Conservation (phyloP, 495 filamentous ascomycete species). For the Lineolata rhizophorae region DNA sequence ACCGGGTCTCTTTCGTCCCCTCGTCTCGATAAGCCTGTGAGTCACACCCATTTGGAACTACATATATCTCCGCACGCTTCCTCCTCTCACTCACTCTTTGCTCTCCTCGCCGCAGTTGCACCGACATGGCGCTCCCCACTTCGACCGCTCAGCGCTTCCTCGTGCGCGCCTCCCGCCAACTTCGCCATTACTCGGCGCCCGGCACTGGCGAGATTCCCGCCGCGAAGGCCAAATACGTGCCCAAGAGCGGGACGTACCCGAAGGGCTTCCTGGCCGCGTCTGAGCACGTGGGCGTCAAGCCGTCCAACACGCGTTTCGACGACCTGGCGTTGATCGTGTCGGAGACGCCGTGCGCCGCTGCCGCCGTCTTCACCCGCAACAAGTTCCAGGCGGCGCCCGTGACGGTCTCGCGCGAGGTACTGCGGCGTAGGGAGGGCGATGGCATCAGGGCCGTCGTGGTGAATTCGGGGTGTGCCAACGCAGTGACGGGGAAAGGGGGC, state of each 20-base stretch:
- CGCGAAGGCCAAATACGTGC: slow-evolving; percentile 59
- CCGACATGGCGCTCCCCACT: too few species aligned
- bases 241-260: slow-evolving; percentile 65
- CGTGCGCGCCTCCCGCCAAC: too few species aligned
- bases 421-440: slow-evolving; percentile 39
- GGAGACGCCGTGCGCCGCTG: slow-evolving; percentile 70
- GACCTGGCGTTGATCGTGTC: slow-evolving; percentile 81
- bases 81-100: too few species aligned
- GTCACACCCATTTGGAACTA: too few species aligned
- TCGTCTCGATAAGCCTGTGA: too few species aligned
- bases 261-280: slow-evolving; percentile 75
- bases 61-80: too few species aligned
- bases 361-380: slow-evolving; percentile 93
- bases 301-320: slow-evolving; percentile 65
- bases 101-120: too few species aligned
- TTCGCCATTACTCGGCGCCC: slow-evolving; percentile 22
- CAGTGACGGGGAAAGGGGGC: slow-evolving; percentile 82
- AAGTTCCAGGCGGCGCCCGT: slow-evolving; percentile 95
- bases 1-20: too few species aligned
- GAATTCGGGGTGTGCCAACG: slow-evolving; percentile 95
- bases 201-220: slow-evolving; percentile 16
- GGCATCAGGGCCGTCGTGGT: slow-evolving; percentile 68
- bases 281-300: slow-evolving; percentile 84
- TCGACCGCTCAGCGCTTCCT: too few species aligned
- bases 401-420: slow-evolving; percentile 50